phyloP scores from a whole-genome alignment of 2,329 filamentous ascomycete genomes.

The Neobulgaria alba region DNA sequence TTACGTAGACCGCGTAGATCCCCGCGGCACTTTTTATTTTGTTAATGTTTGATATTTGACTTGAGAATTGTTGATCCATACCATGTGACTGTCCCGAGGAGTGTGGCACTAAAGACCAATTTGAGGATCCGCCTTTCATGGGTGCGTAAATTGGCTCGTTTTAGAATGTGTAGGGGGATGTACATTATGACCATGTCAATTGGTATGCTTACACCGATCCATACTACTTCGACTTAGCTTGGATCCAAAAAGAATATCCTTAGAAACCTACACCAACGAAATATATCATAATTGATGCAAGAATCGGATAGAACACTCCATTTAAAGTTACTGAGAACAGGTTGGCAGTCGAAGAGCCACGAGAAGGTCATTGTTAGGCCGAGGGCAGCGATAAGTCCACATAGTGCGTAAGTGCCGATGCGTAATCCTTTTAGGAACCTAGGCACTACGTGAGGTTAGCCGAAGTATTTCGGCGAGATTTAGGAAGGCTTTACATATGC shows the following conservation, averaged over 20 bases:
- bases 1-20: conserved; percentile 19
- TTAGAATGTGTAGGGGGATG: conserved; percentile 22
- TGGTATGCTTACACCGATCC: conserved; percentile 23
- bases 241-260: background rate
- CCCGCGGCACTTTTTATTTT: conserved; percentile 14
- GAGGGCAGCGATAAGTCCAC: conserved; percentile 19
- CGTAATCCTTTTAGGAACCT: conserved; percentile 17
- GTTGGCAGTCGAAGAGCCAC: conserved; percentile 23
- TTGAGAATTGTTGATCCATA: too few species aligned
- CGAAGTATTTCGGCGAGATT: background rate
- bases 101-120: conserved; percentile 24
- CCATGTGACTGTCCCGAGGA: conserved; percentile 24
- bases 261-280: conserved; percentile 22
- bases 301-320: conserved; percentile 16
- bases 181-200: conserved; percentile 24
- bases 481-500: conserved; percentile 21
- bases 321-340: conserved; percentile 23
- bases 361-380: conserved; percentile 16
- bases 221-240: conserved; percentile 15
- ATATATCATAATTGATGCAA: conserved; percentile 25
- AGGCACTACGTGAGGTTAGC: conserved; percentile 15
- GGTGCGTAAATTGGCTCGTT: conserved; percentile 15
- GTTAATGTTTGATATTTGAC: too few species aligned
- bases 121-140: conserved; percentile 22
- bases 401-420: conserved; percentile 19